Percentiles rank a stretch among this genome's conserved stretches.
phyloP scores from a whole-genome alignment of 2,329 filamentous ascomycete species.

The Diaporthe humulicola region DNA sequence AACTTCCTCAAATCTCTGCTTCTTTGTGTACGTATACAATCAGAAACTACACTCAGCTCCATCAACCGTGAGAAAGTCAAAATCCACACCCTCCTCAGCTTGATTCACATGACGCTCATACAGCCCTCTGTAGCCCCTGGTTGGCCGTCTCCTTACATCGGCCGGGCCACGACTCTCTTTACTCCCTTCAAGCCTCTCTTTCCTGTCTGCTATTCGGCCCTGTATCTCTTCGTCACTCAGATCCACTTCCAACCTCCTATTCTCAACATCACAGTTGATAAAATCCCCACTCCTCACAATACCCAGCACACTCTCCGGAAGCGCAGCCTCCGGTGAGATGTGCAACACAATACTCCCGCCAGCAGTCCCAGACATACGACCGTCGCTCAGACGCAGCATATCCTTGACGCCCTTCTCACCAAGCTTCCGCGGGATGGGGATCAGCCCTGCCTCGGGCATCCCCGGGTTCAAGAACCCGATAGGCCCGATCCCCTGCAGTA shows the following conservation, averaged over 20 bases:
- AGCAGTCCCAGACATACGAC: slow-evolving; percentile 86
- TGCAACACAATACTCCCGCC: slow-evolving; percentile 94
- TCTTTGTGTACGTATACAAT: not conserved
- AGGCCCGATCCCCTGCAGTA: slow-evolving; percentile 90
- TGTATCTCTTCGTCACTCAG: slow-evolving; percentile 79
- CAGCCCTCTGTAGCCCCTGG: slow-evolving; percentile 70
- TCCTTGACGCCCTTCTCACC: slow-evolving; percentile 82
- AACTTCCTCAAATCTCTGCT: not conserved
- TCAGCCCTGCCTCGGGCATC: slow-evolving; percentile 86
- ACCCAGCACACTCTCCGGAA: slow-evolving; percentile 82
- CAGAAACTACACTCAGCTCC: slow-evolving; percentile 45
- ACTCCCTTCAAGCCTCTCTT: slow-evolving; percentile 45
- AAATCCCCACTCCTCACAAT: slow-evolving; percentile 82
- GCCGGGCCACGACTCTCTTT: slow-evolving; percentile 43
- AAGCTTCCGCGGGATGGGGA: slow-evolving; percentile 79
- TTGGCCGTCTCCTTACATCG: slow-evolving; percentile 45
- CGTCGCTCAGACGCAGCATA: slow-evolving; percentile 88
- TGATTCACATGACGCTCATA: slow-evolving; percentile 73
- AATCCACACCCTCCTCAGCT: slow-evolving; percentile 70
- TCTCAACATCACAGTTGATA: slow-evolving; percentile 82
- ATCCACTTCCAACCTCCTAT: slow-evolving; percentile 69
- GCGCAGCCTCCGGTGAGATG: slow-evolving; percentile 85
- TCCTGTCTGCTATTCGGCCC: slow-evolving; percentile 70
- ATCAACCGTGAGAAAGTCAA: slow-evolving; percentile 69
- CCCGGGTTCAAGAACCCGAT: slow-evolving; percentile 81